A percentile compares a stretch with the other conserved stretches of the same genome.
These are phyloP conservation scores for Sporobolus alterniflorus DNA, from an alignment of 202 grass and related monocot species.

Conservation along the genomic window DNA sequence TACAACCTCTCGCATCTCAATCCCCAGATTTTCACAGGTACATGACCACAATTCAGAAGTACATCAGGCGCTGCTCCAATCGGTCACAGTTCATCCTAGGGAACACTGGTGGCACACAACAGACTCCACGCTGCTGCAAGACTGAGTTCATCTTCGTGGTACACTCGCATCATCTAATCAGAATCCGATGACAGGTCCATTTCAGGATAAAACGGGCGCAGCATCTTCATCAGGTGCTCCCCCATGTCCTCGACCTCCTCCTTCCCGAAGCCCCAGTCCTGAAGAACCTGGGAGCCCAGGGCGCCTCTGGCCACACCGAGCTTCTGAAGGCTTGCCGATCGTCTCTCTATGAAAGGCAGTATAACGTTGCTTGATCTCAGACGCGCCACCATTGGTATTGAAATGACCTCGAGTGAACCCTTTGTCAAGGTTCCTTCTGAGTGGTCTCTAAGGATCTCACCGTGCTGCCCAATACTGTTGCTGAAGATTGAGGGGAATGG, in stretches of 20 bases:
- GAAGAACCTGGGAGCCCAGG: slow-evolving; percentile 58
- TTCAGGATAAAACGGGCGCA: slow-evolving; percentile 48
- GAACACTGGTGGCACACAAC: neutral
- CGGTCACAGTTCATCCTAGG: neutral
- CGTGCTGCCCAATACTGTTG: slow-evolving; percentile 56
- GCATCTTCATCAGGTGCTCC: slow-evolving; percentile 71
- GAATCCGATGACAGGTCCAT: slow-evolving; percentile 64
- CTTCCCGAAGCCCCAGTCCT: slow-evolving; percentile 80
- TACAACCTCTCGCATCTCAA: slow-evolving; percentile 25
- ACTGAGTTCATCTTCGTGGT: neutral
- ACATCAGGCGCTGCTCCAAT: neutral
- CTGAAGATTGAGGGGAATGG: slow-evolving; percentile 84
- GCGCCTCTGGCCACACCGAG: slow-evolving; percentile 54
- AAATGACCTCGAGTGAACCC: slow-evolving; percentile 68
- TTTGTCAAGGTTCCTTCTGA: slow-evolving; percentile 39
- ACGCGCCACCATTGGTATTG: slow-evolving; percentile 67
- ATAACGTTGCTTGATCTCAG: slow-evolving; percentile 72
- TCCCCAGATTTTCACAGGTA: neutral
- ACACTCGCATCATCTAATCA: neutral
- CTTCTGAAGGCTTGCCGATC: slow-evolving; percentile 60
- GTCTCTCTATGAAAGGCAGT: slow-evolving; percentile 73
- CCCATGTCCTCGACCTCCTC: slow-evolving; percentile 87
- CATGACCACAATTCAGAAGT: neutral
- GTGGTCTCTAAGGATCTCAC: slow-evolving; percentile 49
- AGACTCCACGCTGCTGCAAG: neutral